phyloP scores from a whole-genome alignment of 192 early-diverging fungal genomes.

The Podila horticola region DNA sequence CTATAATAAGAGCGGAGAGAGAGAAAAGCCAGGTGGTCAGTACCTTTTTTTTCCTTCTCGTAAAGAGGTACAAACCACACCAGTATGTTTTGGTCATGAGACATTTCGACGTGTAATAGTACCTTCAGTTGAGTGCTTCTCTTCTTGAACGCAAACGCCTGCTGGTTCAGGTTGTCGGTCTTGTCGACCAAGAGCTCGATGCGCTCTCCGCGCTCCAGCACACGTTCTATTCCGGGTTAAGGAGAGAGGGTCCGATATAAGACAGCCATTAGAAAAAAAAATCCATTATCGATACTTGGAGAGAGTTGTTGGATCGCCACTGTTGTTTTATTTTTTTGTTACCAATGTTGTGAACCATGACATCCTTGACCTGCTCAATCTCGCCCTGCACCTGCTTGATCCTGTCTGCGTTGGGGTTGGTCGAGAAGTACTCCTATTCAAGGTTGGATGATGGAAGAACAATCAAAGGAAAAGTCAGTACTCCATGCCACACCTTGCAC shows the following conservation, averaged over 20 bases:
- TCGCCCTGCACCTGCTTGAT: conserved; percentile 88
- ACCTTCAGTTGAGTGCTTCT: conserved; percentile 84
- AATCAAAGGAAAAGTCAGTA: not conserved
- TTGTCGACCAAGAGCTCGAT: conserved; percentile 93
- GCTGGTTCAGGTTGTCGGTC: conserved; percentile 87
- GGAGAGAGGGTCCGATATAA: too few relatives aligned
- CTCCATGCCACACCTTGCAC: too few relatives aligned
- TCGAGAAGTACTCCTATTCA: conserved; percentile 77
- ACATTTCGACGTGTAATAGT: too few relatives aligned
- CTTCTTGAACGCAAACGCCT: conserved; percentile 91
- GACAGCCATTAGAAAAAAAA: too few relatives aligned
- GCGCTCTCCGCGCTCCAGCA: conserved; percentile 87
- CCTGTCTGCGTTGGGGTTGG: conserved; percentile 75
- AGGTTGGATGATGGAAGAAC: not conserved
- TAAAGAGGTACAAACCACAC: not conserved
- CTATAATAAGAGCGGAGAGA: conserved; percentile 23
- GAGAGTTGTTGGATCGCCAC: too few relatives aligned
- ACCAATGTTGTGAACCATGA: conserved; percentile 95
- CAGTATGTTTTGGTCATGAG: too few relatives aligned
- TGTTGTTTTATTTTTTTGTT: conserved; percentile 12
- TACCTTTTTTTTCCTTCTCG: not conserved
- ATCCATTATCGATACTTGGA: too few relatives aligned
- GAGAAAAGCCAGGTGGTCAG: conserved; percentile 1
- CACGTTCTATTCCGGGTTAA: conserved; percentile 68
- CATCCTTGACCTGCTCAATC: conserved; percentile 93